Conservation (phyloP, 2,329 filamentous ascomycete species). For the Bertia moriformis region DNA sequence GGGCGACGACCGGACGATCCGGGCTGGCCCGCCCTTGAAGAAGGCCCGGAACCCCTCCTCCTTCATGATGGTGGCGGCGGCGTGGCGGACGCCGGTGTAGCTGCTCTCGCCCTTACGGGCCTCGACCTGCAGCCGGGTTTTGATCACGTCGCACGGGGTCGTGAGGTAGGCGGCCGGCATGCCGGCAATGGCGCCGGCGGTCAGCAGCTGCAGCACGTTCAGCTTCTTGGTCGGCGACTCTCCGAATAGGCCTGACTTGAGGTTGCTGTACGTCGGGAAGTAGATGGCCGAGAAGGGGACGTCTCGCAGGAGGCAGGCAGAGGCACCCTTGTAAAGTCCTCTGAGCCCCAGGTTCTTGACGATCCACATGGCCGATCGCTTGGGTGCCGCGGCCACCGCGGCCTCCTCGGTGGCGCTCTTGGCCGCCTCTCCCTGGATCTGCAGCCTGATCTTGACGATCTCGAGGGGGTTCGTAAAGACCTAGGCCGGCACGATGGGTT, state of each 20-base stretch:
- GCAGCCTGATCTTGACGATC: conserved; percentile 97
- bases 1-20: conserved; percentile 85
- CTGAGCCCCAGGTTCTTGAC: conserved; percentile 85
- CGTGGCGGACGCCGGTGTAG: conserved; percentile 79
- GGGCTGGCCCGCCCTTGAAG: conserved; percentile 94
- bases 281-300: conserved; percentile 98
- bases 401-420: conserved; percentile 53
- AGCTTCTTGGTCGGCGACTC: conserved; percentile 79
- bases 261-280: conserved; percentile 88
- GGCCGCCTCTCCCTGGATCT: conserved; percentile 89
- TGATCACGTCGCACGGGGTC: conserved; percentile 96
- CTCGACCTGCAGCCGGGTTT: conserved; percentile 94
- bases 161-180: conserved; percentile 91
- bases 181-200: conserved; percentile 83
- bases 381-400: conserved; percentile 54
- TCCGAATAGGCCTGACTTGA: conserved; percentile 89
- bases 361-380: conserved; percentile 94
- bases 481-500: no score
- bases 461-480: conserved; percentile 96
- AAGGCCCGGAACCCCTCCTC: conserved; percentile 93
- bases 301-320: conserved; percentile 84
- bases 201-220: conserved; percentile 77
- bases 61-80: conserved; percentile 66
- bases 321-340: conserved; percentile 92
- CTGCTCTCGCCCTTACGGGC: conserved; percentile 83